Evolutionary conservation across 2,329 filamentous ascomycete genomes (phyloP), one percentile per base, ranked within the genome.

Genomic region (Pestalotiopsis sp.): DNA sequence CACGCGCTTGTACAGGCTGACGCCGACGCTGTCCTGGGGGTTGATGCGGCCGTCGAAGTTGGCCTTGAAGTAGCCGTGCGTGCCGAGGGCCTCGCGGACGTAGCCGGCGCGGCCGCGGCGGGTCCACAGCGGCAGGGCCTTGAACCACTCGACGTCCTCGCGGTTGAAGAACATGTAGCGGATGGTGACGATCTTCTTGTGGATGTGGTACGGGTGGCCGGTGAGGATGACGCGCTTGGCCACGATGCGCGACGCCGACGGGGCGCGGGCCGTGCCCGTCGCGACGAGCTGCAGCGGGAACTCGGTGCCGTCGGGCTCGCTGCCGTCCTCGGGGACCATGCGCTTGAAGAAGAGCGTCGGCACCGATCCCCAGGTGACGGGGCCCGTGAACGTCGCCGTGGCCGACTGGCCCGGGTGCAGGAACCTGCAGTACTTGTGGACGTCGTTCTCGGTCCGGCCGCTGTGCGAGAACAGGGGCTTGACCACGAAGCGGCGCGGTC

Each of bases 141-240:
- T 97, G 88, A 98, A 99, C 95, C 96, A 99, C 73, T 93, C 90
- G 39, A 99, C 93, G 73, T 99, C 97, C 76, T 95, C 93, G 63
- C 92, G 86, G 84, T 95, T 97, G 90, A 99, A 99, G 87, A 99
- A 99, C 97, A 99, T 99, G 87, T 99, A 99, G 38, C 96, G 92
- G 61, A 99, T 91, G 0, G 97, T 99, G 69, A 99, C 96, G 27
- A 99, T 86, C 81, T 92, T 94, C 88, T 97, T 98, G 89, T 99
- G 94, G 80, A 99, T 99, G 84, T 99, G 97, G 87, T 94, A 98
- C 0, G 97, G 96, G 78, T 99, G 95, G 17, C 96, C 97, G 0
- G 96, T 97, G 68, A 99, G 87, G 72, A 98, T 93, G 74, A 97
- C 91, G 66, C 96, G 92, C 84, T 99, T 99, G 75, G 95, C 95